phyloP scores from a whole-genome alignment of 768 basidiomycete species.

The Termitomyces sp. region DNA sequence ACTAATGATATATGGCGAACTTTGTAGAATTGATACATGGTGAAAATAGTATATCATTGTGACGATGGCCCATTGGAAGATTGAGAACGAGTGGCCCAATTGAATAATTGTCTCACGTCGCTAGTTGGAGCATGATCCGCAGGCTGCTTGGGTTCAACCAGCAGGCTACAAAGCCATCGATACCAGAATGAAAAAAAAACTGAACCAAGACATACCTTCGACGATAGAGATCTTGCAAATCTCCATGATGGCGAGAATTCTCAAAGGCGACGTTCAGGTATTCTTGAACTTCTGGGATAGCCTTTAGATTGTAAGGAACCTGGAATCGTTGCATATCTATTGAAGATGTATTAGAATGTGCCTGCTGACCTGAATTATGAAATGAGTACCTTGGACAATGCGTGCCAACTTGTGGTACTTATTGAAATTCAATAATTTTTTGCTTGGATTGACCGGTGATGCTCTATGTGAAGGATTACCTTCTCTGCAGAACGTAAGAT shows the following conservation, averaged over 20 bases:
- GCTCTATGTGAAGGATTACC: constrained; percentile 86
- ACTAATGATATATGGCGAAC: constrained; percentile 16
- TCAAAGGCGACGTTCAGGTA: constrained; percentile 75
- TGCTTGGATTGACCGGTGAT: constrained; percentile 69
- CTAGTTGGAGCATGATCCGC: constrained; percentile 62
- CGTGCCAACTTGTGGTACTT: constrained; percentile 90
- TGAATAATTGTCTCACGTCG: constrained; percentile 78
- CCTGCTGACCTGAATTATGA: not conserved
- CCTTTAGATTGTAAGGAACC: constrained; percentile 79
- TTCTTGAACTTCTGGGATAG: constrained; percentile 85
- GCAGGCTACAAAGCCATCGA: constrained; percentile 44
- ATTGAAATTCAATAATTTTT: constrained; percentile 92
- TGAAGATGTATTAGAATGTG: constrained; percentile 1
- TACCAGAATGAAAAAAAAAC: constrained; percentile 26
- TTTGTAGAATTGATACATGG: constrained; percentile 9
- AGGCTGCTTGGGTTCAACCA: constrained; percentile 81
- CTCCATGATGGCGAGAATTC: constrained; percentile 72
- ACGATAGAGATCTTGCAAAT: constrained; percentile 81
- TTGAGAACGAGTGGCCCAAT: constrained; percentile 70
- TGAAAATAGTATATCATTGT: constrained; percentile 49
- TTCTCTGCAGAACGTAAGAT: constrained; percentile 93
- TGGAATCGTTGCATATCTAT: constrained; percentile 93
- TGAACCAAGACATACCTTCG: constrained; percentile 63
- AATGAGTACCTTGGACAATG: constrained; percentile 68
- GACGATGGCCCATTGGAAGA: constrained; percentile 26